These are phyloP conservation scores for Starmerella asiatica DNA, from an alignment of 805 yeast genomes.

Conservation along the genomic window DNA sequence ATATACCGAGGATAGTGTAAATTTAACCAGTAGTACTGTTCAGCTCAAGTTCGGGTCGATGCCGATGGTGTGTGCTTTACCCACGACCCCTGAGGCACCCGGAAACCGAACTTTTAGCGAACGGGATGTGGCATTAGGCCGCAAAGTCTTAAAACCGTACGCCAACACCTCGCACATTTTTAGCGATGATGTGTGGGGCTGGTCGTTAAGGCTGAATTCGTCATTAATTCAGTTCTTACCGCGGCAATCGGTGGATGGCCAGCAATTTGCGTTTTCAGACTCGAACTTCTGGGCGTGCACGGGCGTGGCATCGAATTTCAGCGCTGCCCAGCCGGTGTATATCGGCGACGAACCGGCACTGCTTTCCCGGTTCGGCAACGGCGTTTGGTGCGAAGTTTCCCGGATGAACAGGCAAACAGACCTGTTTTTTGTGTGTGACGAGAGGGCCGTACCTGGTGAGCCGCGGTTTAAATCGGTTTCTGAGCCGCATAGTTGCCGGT, in stretches of 20 bases:
- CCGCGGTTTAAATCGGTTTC: conserved; percentile 3
- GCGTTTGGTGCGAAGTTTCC: conserved; percentile 49
- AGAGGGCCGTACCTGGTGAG: conserved; percentile 9
- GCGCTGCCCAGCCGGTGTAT: conserved; percentile 5
- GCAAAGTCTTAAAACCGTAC: not conserved
- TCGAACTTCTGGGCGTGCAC: conserved; percentile 1
- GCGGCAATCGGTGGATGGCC: not conserved
- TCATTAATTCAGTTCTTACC: conserved; percentile 12
- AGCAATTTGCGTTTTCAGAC: not conserved
- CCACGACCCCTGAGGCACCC: conserved; percentile 2
- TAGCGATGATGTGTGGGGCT: conserved; percentile 15
- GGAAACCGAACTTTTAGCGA: not conserved
- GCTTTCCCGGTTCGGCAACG: conserved; percentile 27
- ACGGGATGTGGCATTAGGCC: not conserved
- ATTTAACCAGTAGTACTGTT: not conserved
- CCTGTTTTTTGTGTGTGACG: conserved; percentile 44
- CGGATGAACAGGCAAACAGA: conserved; percentile 40
- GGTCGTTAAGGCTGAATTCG: conserved; percentile 8
- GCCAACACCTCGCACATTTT: not conserved
- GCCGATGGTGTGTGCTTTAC: not conserved
- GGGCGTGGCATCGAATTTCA: not conserved
- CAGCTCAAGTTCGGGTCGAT: not conserved
- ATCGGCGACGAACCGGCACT: conserved; percentile 13
- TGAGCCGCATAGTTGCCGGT: conserved; percentile 18
- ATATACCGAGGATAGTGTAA: not conserved